phyloP scores from a whole-genome alignment of 371 early-diverging fungal genomes.

The Circinella umbellata region DNA sequence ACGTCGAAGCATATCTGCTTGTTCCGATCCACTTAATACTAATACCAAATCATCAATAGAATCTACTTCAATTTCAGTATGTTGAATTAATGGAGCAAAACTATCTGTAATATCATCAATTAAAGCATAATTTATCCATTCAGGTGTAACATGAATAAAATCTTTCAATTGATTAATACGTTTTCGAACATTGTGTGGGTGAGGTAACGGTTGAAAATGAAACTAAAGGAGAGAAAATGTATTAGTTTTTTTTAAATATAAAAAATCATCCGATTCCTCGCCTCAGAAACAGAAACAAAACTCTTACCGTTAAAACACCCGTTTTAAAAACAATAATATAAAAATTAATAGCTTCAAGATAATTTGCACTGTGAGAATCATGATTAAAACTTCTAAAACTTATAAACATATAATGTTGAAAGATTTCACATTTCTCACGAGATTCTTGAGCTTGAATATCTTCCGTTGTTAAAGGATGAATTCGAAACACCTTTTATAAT shows the following conservation, averaged over 20 bases:
- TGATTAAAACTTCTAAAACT: conserved; percentile 81
- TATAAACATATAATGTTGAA: conserved; percentile 91
- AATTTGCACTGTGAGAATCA: conserved; percentile 67
- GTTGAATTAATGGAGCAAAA: conserved; percentile 80
- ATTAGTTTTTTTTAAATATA: too few relatives aligned
- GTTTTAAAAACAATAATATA: conserved; percentile 82
- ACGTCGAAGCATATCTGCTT: conserved; percentile 86
- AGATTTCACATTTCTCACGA: conserved; percentile 93
- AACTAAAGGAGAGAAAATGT: conserved; percentile 31
- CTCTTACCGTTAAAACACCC: conserved; percentile 66
- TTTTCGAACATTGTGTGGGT: conserved; percentile 65
- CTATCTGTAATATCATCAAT: conserved; percentile 88
- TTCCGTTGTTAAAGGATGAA: conserved; percentile 91
- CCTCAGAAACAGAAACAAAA: background rate
- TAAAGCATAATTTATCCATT: conserved; percentile 92
- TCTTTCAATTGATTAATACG: conserved; percentile 69
- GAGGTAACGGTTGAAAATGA: conserved; percentile 64
- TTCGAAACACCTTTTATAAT: conserved; percentile 54
- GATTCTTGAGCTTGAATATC: conserved; percentile 92
- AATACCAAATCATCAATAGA: conserved; percentile 90
- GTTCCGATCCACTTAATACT: conserved; percentile 74
- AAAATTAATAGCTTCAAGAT: conserved; percentile 80
- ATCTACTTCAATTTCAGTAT: conserved; percentile 88
- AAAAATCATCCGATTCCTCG: background rate
- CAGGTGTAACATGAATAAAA: conserved; percentile 67